A percentile compares a stretch with the other conserved stretches of the same genome.
These are phyloP conservation scores for Clonostachys solani DNA, from an alignment of 2,329 filamentous ascomycete species.

Conservation along the genomic window DNA sequence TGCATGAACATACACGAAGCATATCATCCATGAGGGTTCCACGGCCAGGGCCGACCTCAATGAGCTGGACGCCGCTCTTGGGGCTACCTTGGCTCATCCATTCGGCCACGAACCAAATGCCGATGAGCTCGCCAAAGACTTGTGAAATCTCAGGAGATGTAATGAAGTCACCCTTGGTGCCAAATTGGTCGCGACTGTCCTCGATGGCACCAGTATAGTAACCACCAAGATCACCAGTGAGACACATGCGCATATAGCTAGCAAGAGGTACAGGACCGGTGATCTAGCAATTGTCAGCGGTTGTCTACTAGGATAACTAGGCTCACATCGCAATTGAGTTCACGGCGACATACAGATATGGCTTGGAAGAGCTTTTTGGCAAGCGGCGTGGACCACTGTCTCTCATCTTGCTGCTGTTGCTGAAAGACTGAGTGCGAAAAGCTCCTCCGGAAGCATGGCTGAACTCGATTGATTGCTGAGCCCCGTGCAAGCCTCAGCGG, in stretches of 20 bases:
- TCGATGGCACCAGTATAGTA: constrained; percentile 82
- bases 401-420: constrained; percentile 21
- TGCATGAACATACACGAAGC: constrained; percentile 60
- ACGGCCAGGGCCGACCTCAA: constrained; percentile 90
- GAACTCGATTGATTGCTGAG: too few relatives aligned
- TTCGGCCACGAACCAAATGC: constrained; percentile 92
- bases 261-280: constrained; percentile 91
- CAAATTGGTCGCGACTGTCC: constrained; percentile 78
- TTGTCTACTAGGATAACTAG: background rate
- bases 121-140: constrained; percentile 90
- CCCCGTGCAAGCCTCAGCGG: background rate
- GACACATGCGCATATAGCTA: constrained; percentile 96
- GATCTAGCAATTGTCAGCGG: constrained; percentile 27
- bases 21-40: constrained; percentile 98
- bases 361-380: constrained; percentile 84
- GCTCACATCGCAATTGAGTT: background rate
- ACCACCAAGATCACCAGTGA: constrained; percentile 84
- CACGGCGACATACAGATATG: constrained; percentile 60
- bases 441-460: constrained; percentile 7
- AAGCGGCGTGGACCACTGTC: constrained; percentile 87
- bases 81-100: constrained; percentile 88
- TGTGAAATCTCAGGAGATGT: constrained; percentile 98
- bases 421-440: too few relatives aligned
- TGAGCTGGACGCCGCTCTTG: constrained; percentile 73
- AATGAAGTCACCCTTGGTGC: constrained; percentile 89